These are phyloP conservation scores for Stylosanthes scabra DNA, from an alignment of 331 rosid species.

Conservation along the genomic window DNA sequence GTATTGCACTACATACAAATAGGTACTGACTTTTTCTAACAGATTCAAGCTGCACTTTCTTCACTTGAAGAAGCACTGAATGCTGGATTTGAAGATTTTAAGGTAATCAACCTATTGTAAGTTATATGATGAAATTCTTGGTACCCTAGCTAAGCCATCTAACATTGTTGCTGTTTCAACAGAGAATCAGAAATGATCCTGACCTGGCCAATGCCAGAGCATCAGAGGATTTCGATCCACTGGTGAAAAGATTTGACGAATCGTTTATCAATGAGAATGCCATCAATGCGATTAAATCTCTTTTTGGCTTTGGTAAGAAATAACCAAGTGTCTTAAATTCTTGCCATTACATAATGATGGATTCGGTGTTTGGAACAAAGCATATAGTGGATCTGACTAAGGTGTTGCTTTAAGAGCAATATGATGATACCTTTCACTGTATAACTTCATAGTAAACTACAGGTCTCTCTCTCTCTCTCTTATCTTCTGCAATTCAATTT, in stretches of 20 bases:
- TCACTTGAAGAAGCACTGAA: slow-evolving; percentile 92
- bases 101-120: slow-evolving; percentile 55
- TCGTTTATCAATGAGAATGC: slow-evolving; percentile 97
- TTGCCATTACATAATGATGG: too few relatives aligned
- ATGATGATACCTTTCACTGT: slow-evolving; percentile 33
- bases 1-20: slow-evolving; percentile 1
- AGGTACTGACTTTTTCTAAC: slow-evolving; percentile 17
- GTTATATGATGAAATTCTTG: not conserved
- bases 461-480: slow-evolving; percentile 31
- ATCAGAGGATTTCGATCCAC: slow-evolving; percentile 66
- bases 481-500: slow-evolving; percentile 25
- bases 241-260: slow-evolving; percentile 79
- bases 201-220: slow-evolving; percentile 75
- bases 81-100: slow-evolving; percentile 92
- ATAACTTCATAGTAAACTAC: slow-evolving; percentile 38
- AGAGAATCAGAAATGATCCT: slow-evolving; percentile 97
- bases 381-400: slow-evolving; percentile 39
- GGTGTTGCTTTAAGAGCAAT: slow-evolving; percentile 40
- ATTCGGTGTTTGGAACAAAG: too few relatives aligned
- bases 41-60: slow-evolving; percentile 92
- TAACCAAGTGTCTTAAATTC: slow-evolving; percentile 36
- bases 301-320: slow-evolving; percentile 86
- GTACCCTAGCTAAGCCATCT: slow-evolving; percentile 3
- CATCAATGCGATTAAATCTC: slow-evolving; percentile 92
- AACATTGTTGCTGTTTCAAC: slow-evolving; percentile 47